phyloP scores from a whole-genome alignment of 129 eudicot species.

The Apium graveolens region DNA sequence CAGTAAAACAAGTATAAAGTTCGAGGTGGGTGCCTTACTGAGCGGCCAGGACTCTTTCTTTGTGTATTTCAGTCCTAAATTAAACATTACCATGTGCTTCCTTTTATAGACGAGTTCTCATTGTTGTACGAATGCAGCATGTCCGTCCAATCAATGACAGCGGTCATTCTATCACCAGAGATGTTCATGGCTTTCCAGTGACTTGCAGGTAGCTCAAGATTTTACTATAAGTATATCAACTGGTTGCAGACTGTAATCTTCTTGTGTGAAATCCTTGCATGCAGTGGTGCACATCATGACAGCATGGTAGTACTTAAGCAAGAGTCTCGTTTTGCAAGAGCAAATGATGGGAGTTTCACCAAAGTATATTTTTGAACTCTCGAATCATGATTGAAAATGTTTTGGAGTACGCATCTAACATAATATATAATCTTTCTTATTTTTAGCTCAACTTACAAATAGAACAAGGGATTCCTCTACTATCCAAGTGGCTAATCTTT shows the following conservation, averaged over 20 bases:
- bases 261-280: slow-evolving; percentile 15
- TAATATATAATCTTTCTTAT: background rate
- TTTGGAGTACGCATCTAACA: background rate
- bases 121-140: slow-evolving; percentile 45
- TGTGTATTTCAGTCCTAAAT: background rate
- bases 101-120: background rate
- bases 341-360: slow-evolving; percentile 63
- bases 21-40: slow-evolving; percentile 51
- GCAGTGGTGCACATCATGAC: slow-evolving; percentile 81
- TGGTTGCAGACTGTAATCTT: slow-evolving; percentile 4
- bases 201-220: slow-evolving; percentile 66
- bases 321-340: slow-evolving; percentile 84
- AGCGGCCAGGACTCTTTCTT: background rate
- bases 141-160: slow-evolving; percentile 79
- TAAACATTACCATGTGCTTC: background rate
- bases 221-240: slow-evolving; percentile 4
- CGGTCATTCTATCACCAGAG: slow-evolving; percentile 74
- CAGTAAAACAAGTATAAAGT: slow-evolving; percentile 77
- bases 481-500: slow-evolving; percentile 82
- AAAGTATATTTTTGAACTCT: slow-evolving; percentile 38
- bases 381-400: background rate
- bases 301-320: slow-evolving; percentile 85
- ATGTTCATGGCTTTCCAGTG: slow-evolving; percentile 82
- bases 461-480: slow-evolving; percentile 90
- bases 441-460: slow-evolving; percentile 81